Base-by-base conservation (phyloP, 345 rosid genomes). In the Nephelium lappaceum region DNA sequence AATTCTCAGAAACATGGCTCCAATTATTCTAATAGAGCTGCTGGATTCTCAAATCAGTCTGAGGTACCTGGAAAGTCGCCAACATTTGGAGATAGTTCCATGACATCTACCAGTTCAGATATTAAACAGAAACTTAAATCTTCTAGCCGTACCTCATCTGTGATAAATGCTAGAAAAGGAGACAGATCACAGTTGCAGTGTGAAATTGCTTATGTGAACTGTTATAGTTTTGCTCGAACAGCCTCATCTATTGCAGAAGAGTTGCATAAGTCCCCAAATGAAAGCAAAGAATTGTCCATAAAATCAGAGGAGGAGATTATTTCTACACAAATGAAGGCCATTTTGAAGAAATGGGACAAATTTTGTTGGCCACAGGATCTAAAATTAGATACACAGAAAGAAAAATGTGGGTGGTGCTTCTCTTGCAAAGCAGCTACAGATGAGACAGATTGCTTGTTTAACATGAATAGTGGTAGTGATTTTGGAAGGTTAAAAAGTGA, bases 371-470 rank as follows among this genome's bases (percentile, higher is more conserved):
- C 88, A 68, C 85, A 71, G 73, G 85, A 80, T 49, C 82, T 80
- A 39, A 84, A 80, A 66, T 71, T 73, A 51, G 88, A 83, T 82
- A 79, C 79, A 4, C 87, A 75, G 86, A 94, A 83, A 82, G 99
- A 94, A 86, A 91, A 84, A 73, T 96, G 99, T 85, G 99, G 99
- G 58, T 96, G 99, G 99, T 96, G 99, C 88, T 88, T 86, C 86
- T 77, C 88, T 76, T 96, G 99, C 88, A 85, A 87, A 86, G 81
- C 57, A 72, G 76, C 87, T 11, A 73, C 77, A 16, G 92, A 88
- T 45, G 97, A 86, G 55, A 67, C 77, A 24, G 91, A 85, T 81
- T 96, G 99, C 83, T 88, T 96, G 85, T 88, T 92, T 77, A 88
- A 90, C 83, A 73, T 85, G 86, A 79, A 86, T 80, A 84, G 76